Evolutionary conservation across 2,329 filamentous ascomycete species (phyloP).

Genomic region (Botrytis porri): DNA sequence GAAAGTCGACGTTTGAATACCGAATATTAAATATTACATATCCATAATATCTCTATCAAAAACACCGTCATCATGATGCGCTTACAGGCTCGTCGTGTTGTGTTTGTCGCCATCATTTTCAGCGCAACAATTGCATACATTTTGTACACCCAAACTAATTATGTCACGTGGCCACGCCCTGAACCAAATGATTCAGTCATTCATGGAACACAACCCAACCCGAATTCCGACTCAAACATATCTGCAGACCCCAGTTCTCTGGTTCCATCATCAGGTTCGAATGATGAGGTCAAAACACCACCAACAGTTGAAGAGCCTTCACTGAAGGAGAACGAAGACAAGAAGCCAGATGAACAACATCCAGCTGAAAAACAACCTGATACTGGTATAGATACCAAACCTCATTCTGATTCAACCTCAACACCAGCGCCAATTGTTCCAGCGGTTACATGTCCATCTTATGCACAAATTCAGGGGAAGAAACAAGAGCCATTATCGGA

Average conservation of each 20-base stretch:
- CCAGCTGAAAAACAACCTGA: not conserved
- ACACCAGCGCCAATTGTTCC: not conserved
- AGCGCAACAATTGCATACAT: not conserved
- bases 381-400: not conserved
- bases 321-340: not conserved
- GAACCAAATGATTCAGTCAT: not conserved
- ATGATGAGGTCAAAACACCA: not conserved
- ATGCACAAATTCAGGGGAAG: slow-evolving; percentile 27
- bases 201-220: not conserved
- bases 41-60: not conserved
- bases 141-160: not conserved
- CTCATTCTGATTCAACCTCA: not conserved
- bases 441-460: slow-evolving; percentile 17
- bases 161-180: not conserved
- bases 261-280: not conserved
- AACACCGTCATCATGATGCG: not conserved
- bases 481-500: slow-evolving; percentile 31
- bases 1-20: not conserved
- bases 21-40: not conserved
- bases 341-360: not conserved
- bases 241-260: not conserved
- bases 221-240: not conserved
- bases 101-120: not conserved
- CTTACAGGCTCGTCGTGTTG: not conserved
- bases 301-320: not conserved